Evolutionary conservation across 768 basidiomycete genomes (phyloP).

Genomic region (Leccinum uliginosum): DNA sequence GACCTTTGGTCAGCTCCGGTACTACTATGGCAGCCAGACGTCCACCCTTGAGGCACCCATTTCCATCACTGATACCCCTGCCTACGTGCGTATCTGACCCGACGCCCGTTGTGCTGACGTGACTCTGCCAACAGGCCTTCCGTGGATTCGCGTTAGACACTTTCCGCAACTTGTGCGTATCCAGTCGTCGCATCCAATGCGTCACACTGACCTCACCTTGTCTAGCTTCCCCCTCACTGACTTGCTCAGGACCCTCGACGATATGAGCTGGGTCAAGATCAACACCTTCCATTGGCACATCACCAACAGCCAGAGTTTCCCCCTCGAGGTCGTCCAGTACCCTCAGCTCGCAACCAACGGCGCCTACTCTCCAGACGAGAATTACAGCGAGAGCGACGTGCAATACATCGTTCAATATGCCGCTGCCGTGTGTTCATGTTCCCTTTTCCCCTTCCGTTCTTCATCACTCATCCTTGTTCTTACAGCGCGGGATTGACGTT

Average conservation of each 20-base stretch:
- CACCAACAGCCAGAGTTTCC: slow-evolving; percentile 79
- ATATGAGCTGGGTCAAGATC: slow-evolving; percentile 52
- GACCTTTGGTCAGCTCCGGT: slow-evolving; percentile 55
- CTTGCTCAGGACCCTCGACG: slow-evolving; percentile 43
- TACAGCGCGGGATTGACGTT: slow-evolving; percentile 68
- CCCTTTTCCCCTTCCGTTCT: neutral
- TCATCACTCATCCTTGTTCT: slow-evolving; percentile 1
- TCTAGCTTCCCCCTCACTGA: slow-evolving; percentile 36
- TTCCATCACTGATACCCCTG: slow-evolving; percentile 41
- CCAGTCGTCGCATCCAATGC: neutral
- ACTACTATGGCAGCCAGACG: slow-evolving; percentile 27
- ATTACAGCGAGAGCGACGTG: slow-evolving; percentile 57
- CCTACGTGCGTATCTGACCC: slow-evolving; percentile 33
- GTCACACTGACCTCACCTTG: neutral
- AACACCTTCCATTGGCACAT: slow-evolving; percentile 86
- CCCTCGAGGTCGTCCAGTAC: slow-evolving; percentile 58
- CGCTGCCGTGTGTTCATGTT: slow-evolving; percentile 48
- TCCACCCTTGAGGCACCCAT: slow-evolving; percentile 41
- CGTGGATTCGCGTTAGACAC: slow-evolving; percentile 47
- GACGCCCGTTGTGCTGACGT: slow-evolving; percentile 4
- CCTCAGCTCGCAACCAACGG: slow-evolving; percentile 59
- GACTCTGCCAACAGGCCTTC: slow-evolving; percentile 21
- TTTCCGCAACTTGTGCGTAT: slow-evolving; percentile 37
- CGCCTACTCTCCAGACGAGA: slow-evolving; percentile 55
- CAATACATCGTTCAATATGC: slow-evolving; percentile 63